A percentile compares a stretch with the other conserved stretches of the same genome.
phyloP scores from a whole-genome alignment of 2,329 filamentous ascomycete genomes.

The Aspergillus flavus region DNA sequence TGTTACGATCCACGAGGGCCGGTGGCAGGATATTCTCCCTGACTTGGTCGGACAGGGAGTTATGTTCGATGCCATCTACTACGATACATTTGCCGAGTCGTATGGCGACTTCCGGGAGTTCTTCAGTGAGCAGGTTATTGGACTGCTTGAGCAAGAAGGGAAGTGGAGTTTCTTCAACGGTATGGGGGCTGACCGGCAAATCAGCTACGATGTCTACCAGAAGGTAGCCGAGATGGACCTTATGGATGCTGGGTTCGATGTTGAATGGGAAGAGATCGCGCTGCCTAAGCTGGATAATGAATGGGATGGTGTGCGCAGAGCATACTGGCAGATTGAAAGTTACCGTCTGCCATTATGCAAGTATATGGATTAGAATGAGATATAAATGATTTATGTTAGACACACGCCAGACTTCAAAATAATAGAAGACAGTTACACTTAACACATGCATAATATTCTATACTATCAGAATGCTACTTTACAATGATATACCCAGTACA shows the following conservation, averaged over 20 bases:
- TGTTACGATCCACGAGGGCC: conserved; percentile 66
- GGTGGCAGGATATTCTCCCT: conserved; percentile 80
- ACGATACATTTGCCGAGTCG: conserved; percentile 96
- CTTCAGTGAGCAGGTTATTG: conserved; percentile 84
- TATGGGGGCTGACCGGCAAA: conserved; percentile 84
- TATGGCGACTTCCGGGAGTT: conserved; percentile 83
- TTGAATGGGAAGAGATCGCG: conserved; percentile 78
- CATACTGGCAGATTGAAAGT: conserved; percentile 82
- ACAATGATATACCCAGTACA: too few species aligned
- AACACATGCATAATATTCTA: too few species aligned
- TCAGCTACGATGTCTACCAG: conserved; percentile 96
- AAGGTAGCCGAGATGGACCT: conserved; percentile 91
- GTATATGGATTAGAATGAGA: conserved; percentile 35
- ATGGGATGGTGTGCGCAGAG: conserved; percentile 85
- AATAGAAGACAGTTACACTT: neutral
- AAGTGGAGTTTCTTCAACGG: conserved; percentile 70
- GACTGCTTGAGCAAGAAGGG: conserved; percentile 62
- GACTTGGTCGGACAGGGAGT: conserved; percentile 68
- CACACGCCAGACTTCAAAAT: neutral
- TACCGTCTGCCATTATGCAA: conserved; percentile 50
- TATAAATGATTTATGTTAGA: neutral
- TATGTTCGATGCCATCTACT: conserved; percentile 87
- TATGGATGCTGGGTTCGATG: conserved; percentile 83
- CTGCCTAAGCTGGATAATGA: conserved; percentile 76
- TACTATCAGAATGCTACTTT: too few species aligned